A percentile compares a stretch with the other conserved stretches of the same genome.
phyloP scores from a whole-genome alignment of 2,329 filamentous ascomycete genomes.

The Colletotrichum siamense region DNA sequence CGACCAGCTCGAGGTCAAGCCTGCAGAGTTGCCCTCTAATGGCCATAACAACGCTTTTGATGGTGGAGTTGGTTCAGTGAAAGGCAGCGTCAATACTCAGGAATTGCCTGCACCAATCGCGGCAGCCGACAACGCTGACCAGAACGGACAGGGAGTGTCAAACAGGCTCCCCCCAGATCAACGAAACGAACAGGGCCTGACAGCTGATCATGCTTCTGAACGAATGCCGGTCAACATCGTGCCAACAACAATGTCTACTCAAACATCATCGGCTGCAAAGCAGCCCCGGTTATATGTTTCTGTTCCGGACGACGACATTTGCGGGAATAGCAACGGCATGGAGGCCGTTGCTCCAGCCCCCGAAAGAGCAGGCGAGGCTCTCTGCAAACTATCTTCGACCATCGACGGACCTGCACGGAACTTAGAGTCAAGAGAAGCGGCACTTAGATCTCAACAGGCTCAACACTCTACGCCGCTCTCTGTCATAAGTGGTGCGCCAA shows the following conservation, averaged over 20 bases:
- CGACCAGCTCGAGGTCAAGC: conserved; percentile 16
- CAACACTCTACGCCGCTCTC: neutral
- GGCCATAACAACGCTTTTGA: neutral
- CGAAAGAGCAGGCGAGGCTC: neutral
- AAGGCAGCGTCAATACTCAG: neutral
- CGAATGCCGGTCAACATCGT: neutral
- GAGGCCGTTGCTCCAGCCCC: neutral
- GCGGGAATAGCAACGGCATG: neutral
- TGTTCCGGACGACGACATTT: neutral
- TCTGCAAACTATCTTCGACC: neutral
- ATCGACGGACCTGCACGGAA: neutral
- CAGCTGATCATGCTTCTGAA: neutral
- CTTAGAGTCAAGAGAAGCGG: neutral
- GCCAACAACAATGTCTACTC: neutral
- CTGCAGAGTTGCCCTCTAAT: neutral
- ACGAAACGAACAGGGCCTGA: neutral
- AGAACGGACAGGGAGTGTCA: neutral
- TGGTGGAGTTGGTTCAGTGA: neutral
- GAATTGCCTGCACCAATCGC: neutral
- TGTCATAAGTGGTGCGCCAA: neutral
- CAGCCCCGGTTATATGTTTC: neutral
- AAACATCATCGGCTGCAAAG: neutral
- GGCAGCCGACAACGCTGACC: neutral
- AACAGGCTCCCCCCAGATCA: neutral
- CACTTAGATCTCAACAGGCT: neutral